Base-by-base conservation (phyloP, 129 eudicot species). In the Lactuca sativa region DNA sequence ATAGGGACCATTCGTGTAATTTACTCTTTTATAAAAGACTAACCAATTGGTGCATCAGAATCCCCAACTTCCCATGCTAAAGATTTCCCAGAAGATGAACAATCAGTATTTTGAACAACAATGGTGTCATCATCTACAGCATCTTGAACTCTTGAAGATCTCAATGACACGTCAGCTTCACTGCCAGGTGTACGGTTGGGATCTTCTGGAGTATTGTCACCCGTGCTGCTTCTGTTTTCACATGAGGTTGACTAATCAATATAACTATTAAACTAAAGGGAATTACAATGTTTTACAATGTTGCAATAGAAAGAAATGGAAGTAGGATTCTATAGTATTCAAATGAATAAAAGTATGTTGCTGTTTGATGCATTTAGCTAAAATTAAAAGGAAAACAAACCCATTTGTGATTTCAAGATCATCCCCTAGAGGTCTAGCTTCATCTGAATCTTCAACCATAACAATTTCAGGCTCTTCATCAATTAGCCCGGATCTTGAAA, bases 1-100 rank as follows among this genome's bases (percentile, higher is more conserved):
- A 21, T 21, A 21, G 21, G 21, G 21, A 1, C 21, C 21, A 21
- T 21, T 21, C 21, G 21, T 21, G 21, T 21, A 21, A 21, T 21
- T 21, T 21, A 21, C 21, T 21, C 21, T 21, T 25, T 25, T 25
- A 25, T 25, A 25, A 0, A 60, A 7, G 18, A 71, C 86, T 75
- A 66, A 91, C 99, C 90, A 62, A 76, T 65, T 51, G 99, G 99
- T 18, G 95, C 97, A 85, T 90, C 92, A 69, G 74, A 66, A 67
- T 80, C 86, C 80, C 80, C 95, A 54, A 71, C 64, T 64, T 83
- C 82, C 97, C 95, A 90, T 32, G 61, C 72, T 21, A 67, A 73
- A 63, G 77, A 66, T 56, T 67, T 78, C 59, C 69, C 88, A 72
- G 86, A 80, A 72, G 95, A 71, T 62, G 95, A 85, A 76, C 82